Evolutionary conservation across 768 basidiomycete genomes (phyloP).

Genomic region (Macrolepiota fuliginosa): DNA sequence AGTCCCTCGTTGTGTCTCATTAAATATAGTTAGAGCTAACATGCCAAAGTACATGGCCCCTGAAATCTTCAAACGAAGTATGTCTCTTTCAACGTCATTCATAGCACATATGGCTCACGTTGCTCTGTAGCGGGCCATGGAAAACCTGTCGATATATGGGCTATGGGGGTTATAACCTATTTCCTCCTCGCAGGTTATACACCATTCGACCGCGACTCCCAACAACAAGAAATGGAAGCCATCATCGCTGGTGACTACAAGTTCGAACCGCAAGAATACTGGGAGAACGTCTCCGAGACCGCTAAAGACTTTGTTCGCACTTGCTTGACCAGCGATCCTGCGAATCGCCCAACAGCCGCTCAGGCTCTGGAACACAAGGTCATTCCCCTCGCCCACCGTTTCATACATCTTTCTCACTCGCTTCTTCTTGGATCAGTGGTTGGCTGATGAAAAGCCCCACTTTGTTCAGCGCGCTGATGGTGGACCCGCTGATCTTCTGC

Average conservation of each 20-base stretch:
- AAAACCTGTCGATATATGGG: slow-evolving; percentile 95
- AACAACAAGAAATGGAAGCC: slow-evolving; percentile 90
- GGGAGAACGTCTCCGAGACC: slow-evolving; percentile 78
- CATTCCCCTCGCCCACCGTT: slow-evolving; percentile 1
- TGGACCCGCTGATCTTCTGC: slow-evolving; percentile 74
- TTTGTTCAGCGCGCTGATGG: slow-evolving; percentile 60
- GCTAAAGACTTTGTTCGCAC: slow-evolving; percentile 80
- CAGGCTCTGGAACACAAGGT: slow-evolving; percentile 71
- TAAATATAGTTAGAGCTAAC: background rate
- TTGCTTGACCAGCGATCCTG: slow-evolving; percentile 86
- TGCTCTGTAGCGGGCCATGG: slow-evolving; percentile 71
- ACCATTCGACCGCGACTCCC: slow-evolving; percentile 92
- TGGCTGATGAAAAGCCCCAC: slow-evolving; percentile 66
- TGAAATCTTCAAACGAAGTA: slow-evolving; percentile 92
- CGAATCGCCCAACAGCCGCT: slow-evolving; percentile 72
- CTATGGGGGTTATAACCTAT: slow-evolving; percentile 98
- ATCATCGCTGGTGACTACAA: slow-evolving; percentile 92
- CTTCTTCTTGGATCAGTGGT: slow-evolving; percentile 47
- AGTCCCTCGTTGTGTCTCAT: slow-evolving; percentile 24
- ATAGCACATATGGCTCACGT: background rate
- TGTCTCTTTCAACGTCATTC: slow-evolving; percentile 20
- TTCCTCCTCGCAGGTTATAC: slow-evolving; percentile 93
- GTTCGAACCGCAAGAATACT: slow-evolving; percentile 79
- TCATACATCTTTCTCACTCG: background rate
- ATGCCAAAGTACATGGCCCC: slow-evolving; percentile 82